Conservation (phyloP, 495 filamentous ascomycete genomes). For the Podospora australis region DNA sequence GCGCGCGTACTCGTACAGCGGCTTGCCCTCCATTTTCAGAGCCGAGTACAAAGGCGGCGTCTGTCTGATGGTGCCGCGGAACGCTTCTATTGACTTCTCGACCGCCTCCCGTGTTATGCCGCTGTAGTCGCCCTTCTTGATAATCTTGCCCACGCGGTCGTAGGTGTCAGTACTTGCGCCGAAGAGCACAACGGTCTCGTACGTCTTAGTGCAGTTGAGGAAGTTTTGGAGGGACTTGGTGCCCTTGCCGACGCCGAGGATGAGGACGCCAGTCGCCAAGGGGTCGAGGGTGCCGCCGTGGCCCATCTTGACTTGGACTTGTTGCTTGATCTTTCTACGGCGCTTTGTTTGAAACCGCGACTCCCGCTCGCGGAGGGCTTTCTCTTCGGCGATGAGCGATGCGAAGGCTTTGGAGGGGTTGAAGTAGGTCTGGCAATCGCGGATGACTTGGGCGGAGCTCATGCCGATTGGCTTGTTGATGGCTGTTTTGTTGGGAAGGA, state of each 20-base stretch:
- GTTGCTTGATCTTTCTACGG: conserved; percentile 43
- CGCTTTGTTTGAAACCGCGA: conserved; percentile 48
- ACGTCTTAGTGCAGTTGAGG: conserved; percentile 82
- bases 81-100: conserved; percentile 66
- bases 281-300: conserved; percentile 96
- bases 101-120: conserved; percentile 74
- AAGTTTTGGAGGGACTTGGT: conserved; percentile 77
- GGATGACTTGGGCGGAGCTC: conserved; percentile 81
- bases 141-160: conserved; percentile 74
- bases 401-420: conserved; percentile 70
- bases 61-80: conserved; percentile 85
- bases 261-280: conserved; percentile 85
- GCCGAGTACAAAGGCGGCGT: conserved; percentile 89
- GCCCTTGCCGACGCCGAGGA: conserved; percentile 78
- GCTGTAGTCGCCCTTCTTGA: conserved; percentile 63
- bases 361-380: conserved; percentile 43
- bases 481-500: too few relatives aligned
- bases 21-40: conserved; percentile 82
- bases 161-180: conserved; percentile 91
- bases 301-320: conserved; percentile 79
- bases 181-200: conserved; percentile 84
- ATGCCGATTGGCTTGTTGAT: conserved; percentile 86
- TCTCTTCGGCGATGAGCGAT: conserved; percentile 62
- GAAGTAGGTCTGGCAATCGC: conserved; percentile 74
- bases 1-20: conserved; percentile 90